Conservation (phyloP, 768 basidiomycete genomes). For the Lenzites betulinus region DNA sequence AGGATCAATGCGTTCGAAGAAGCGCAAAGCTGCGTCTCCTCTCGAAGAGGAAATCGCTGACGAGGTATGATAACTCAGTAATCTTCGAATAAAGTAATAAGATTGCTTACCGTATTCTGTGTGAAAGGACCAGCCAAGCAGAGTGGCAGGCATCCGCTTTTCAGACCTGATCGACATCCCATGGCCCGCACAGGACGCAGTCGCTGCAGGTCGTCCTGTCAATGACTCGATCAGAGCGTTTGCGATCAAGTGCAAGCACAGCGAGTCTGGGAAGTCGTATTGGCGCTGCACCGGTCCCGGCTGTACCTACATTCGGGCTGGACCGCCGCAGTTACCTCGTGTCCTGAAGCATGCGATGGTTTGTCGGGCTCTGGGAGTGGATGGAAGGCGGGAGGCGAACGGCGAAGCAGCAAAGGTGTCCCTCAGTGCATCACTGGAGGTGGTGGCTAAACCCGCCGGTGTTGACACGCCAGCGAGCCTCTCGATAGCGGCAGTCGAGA, state of each 20-base stretch:
- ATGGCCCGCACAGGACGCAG: not conserved
- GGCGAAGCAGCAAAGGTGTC: not conserved
- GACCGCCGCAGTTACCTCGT: not conserved
- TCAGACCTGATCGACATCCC: constrained; percentile 1
- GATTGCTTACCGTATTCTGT: not conserved
- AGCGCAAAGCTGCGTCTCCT: too few relatives aligned
- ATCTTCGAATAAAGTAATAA: too few relatives aligned
- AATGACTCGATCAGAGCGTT: not conserved
- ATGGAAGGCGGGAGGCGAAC: not conserved
- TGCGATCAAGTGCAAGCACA: not conserved
- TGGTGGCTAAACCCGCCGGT: too few relatives aligned
- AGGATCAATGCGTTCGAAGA: too few relatives aligned
- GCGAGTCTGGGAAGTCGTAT: not conserved
- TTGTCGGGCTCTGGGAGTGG: not conserved
- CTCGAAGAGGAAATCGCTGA: not conserved
- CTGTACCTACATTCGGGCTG: not conserved
- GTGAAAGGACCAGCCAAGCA: too few relatives aligned
- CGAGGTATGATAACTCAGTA: too few relatives aligned
- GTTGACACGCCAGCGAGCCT: too few relatives aligned
- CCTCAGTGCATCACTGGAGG: not conserved
- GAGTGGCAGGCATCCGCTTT: not conserved
- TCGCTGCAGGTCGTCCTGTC: not conserved
- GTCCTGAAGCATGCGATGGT: not conserved
- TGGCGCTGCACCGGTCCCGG: not conserved
- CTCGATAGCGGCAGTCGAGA: too few relatives aligned